phyloP scores from a whole-genome alignment of 345 rosid species.

The Nasturtium officinale region DNA sequence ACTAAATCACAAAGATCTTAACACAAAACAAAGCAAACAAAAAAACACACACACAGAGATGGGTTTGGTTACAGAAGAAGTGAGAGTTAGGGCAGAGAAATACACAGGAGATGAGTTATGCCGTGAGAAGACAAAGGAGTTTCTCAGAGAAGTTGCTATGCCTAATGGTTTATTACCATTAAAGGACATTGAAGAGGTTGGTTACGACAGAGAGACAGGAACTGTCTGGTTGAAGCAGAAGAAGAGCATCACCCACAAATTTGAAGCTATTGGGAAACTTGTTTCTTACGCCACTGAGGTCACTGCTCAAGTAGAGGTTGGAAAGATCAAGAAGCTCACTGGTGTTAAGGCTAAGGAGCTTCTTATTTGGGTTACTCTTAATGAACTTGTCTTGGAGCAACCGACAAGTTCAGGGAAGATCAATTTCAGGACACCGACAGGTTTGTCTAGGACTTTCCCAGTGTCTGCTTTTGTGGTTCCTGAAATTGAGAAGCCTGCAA shows the following conservation, averaged over 20 bases:
- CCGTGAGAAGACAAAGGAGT: slow-evolving; percentile 59
- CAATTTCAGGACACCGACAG: slow-evolving; percentile 78
- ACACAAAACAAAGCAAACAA: not conserved
- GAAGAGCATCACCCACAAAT: slow-evolving; percentile 78
- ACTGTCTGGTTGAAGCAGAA: slow-evolving; percentile 93
- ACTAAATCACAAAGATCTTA: slow-evolving; percentile 16
- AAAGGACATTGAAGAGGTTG: slow-evolving; percentile 75
- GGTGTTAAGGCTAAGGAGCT: slow-evolving; percentile 97
- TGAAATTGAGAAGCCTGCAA: slow-evolving; percentile 42
- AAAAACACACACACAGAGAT: slow-evolving; percentile 29
- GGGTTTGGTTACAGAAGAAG: slow-evolving; percentile 71
- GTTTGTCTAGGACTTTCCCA: slow-evolving; percentile 72
- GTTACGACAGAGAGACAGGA: slow-evolving; percentile 78
- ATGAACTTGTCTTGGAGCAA: slow-evolving; percentile 63
- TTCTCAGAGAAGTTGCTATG: slow-evolving; percentile 61
- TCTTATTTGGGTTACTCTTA: slow-evolving; percentile 69
- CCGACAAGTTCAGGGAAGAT: slow-evolving; percentile 56
- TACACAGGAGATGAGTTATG: slow-evolving; percentile 77
- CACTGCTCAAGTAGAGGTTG: slow-evolving; percentile 60
- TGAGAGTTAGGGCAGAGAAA: slow-evolving; percentile 75
- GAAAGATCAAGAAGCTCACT: slow-evolving; percentile 86
- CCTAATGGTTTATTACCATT: slow-evolving; percentile 84
- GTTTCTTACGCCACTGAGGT: slow-evolving; percentile 69
- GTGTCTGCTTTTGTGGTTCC: slow-evolving; percentile 59
- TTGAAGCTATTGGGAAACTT: slow-evolving; percentile 64